phyloP scores from a whole-genome alignment of 176 grass and related monocot genomes.

The Musa beccarii region DNA sequence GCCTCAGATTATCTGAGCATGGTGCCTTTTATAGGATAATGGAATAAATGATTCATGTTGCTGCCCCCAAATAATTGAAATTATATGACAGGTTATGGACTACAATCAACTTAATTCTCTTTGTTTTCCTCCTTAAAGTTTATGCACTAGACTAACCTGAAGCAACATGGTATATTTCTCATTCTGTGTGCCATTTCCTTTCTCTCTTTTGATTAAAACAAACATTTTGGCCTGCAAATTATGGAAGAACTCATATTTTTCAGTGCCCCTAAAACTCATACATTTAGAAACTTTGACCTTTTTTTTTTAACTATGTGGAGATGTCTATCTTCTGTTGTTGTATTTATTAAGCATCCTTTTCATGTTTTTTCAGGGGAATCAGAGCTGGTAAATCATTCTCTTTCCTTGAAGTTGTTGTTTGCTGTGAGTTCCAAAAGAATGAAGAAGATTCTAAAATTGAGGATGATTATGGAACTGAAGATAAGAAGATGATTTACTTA shows the following conservation, averaged over 20 bases:
- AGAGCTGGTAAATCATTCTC: constrained; percentile 40
- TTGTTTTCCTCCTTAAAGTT: neutral
- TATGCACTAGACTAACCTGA: neutral
- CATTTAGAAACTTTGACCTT: neutral
- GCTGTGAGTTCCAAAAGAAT: constrained; percentile 45
- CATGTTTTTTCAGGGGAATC: constrained; percentile 46
- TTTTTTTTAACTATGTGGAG: neutral
- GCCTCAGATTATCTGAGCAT: too few species aligned
- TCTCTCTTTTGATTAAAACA: neutral
- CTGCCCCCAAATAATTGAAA: neutral
- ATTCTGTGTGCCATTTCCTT: neutral
- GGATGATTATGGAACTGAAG: constrained; percentile 22
- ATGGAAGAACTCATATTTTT: neutral
- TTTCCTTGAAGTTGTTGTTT: constrained; percentile 62
- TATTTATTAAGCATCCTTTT: neutral
- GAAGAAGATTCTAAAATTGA: constrained; percentile 38
- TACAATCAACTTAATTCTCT: neutral
- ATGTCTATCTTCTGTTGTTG: neutral
- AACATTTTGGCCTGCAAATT: neutral
- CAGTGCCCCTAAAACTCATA: neutral
- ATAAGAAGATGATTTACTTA: constrained; percentile 68
- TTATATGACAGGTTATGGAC: neutral
- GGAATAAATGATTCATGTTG: too few species aligned
- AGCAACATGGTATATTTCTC: neutral
- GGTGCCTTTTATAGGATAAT: too few species aligned